Evolutionary conservation across 257 asterid species (phyloP).

Genomic region (Avicennia marina): DNA sequence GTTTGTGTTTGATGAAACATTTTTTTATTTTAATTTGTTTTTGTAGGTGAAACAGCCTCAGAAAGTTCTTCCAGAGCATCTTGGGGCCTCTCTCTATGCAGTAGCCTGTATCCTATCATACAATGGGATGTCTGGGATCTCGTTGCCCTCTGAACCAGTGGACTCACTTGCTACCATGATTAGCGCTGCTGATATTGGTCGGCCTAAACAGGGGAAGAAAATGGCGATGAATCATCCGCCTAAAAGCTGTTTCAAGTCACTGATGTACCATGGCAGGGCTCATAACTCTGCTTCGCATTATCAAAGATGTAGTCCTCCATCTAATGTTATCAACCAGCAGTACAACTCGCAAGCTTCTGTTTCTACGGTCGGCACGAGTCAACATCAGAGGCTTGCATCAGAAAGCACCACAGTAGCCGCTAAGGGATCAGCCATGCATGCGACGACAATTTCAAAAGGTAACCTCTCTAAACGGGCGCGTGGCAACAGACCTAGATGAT

Average conservation of each 20-base stretch:
- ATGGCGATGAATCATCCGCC: constrained; percentile 16
- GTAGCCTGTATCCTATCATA: constrained; percentile 53
- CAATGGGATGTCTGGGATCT: constrained; percentile 62
- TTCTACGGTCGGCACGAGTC: constrained; percentile 3
- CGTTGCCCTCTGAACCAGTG: constrained; percentile 32
- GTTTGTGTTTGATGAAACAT: too few relatives aligned
- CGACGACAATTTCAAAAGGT: neutral
- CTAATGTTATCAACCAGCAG: neutral
- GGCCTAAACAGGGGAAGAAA: constrained; percentile 13
- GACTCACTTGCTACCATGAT: constrained; percentile 38
- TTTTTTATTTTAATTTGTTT: neutral
- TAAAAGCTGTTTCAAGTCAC: constrained; percentile 29
- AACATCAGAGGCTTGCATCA: neutral
- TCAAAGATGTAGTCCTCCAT: constrained; percentile 7
- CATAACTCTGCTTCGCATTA: constrained; percentile 15
- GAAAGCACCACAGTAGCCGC: neutral
- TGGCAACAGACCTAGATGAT: constrained; percentile 18
- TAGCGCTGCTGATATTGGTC: constrained; percentile 38
- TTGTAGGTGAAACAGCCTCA: constrained; percentile 58
- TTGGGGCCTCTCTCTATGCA: constrained; percentile 56
- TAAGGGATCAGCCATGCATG: neutral
- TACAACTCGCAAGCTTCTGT: neutral
- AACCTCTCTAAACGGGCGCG: constrained; percentile 16
- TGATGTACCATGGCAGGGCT: constrained; percentile 8
- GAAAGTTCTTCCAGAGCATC: constrained; percentile 54